Evolutionary conservation across 2,329 filamentous ascomycete species (phyloP), one percentile per base, ranked within the genome.

Genomic region (Lecanicillium sp.): DNA sequence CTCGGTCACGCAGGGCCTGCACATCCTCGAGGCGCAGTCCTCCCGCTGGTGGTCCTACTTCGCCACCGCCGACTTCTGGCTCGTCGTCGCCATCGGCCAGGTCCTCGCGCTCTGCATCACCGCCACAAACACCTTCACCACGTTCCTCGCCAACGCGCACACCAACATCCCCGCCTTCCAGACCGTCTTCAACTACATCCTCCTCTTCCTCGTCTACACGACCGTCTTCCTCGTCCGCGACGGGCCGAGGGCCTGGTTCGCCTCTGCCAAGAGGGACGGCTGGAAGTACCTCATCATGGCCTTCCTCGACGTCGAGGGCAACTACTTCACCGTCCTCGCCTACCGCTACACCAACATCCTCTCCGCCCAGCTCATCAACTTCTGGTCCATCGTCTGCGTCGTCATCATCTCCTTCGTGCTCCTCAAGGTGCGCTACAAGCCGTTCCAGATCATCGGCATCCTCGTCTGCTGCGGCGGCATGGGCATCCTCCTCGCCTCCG

Each of bases 321-420:
- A 98, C 71, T 98, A 96, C 74, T 97, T 97, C 64, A 90, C 90
- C 60, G 91, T 98, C 43, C 77, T 96, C 42, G 93, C 91, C 5
- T 98, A 97, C 72, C 79, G 86, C 51, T 83, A 94, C 73, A 95
- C 91, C 47, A 96, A 90, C 60, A 85, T 96, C 58, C 77, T 97
- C 41, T 93, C 86, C 17, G 90, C 90, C 14, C 90, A 97, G 74
- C 78, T 98, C 44, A 89, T 98, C 70, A 96, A 96, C 75, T 97
- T 97, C 72, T 97, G 91, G 91, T 87, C 90, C 58, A 97, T 98
- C 56, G 87, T 95, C 43, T 83, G 91, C 53, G 93, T 98, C 19
- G 89, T 97, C 17, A 62, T 86, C 52, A 70, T 96, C 55, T 95
- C 89, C 23, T 90, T 95, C 69, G 56, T 83, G 54, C 74, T 96